Conservation (phyloP, 441 rosid species). For the Pelargonium citronellum region DNA sequence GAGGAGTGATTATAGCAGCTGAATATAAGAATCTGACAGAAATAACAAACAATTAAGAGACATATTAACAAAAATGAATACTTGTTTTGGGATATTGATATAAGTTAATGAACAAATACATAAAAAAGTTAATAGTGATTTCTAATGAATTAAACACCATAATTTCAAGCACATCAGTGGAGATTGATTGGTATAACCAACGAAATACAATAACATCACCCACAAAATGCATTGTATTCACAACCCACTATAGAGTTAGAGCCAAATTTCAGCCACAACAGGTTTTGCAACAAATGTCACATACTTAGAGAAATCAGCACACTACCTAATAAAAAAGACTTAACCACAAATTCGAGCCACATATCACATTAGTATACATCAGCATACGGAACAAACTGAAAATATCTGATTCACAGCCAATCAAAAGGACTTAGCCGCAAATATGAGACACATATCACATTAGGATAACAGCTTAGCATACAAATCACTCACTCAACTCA, state of each 20-base stretch:
- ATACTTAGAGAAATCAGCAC: not conserved
- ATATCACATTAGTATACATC: not conserved
- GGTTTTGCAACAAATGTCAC: not conserved
- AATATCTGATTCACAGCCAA: not conserved
- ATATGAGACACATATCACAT: not conserved
- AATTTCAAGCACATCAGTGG: not conserved
- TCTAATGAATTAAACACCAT: not conserved
- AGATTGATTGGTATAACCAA: not conserved
- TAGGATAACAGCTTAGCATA: conserved; percentile 1
- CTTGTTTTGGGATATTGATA: not conserved
- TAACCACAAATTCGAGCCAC: too few species aligned
- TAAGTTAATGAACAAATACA: not conserved
- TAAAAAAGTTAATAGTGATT: not conserved
- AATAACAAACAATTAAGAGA: conserved; percentile 17
- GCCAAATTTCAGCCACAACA: not conserved
- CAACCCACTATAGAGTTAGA: not conserved
- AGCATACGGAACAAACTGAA: not conserved
- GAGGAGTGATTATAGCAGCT: conserved; percentile 28
- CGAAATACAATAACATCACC: not conserved
- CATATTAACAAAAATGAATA: not conserved
- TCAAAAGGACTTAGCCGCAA: not conserved
- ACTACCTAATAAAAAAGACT: too few species aligned
- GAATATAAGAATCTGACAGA: conserved; percentile 44
- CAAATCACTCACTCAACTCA: not conserved
- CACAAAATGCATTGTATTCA: not conserved